These are phyloP conservation scores for Echites panduratus DNA, from an alignment of 257 asterid genomes.

Conservation along the genomic window DNA sequence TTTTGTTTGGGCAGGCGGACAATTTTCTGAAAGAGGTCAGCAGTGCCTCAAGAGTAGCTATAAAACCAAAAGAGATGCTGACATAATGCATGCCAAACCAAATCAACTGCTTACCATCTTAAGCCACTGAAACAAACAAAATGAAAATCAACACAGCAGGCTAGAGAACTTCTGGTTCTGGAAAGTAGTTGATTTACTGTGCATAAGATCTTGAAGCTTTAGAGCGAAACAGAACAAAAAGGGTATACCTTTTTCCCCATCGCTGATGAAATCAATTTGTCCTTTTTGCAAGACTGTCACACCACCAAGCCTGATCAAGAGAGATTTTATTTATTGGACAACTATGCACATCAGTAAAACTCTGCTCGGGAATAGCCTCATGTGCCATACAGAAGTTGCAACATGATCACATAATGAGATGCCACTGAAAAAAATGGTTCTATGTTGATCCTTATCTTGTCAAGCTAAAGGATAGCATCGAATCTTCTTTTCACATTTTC, in stretches of 20 bases:
- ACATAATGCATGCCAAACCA: background rate
- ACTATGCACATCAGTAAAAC: background rate
- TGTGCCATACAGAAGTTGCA: background rate
- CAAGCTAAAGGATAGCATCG: background rate
- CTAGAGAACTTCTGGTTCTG: conserved; percentile 2
- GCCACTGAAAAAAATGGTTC: background rate
- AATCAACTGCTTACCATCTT: background rate
- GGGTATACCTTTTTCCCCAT: conserved; percentile 67
- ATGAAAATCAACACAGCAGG: background rate
- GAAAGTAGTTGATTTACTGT: background rate
- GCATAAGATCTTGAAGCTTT: background rate
- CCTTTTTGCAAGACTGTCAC: conserved; percentile 86
- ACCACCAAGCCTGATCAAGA: conserved; percentile 62
- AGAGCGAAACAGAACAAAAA: conserved; percentile 10
- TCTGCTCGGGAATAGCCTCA: background rate
- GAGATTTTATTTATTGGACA: conserved; percentile 9
- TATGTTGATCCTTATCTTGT: background rate
- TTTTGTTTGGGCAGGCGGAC: background rate
- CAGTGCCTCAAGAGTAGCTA: background rate
- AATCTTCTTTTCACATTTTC: background rate
- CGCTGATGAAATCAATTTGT: conserved; percentile 63
- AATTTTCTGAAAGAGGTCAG: background rate
- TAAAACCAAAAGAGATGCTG: background rate
- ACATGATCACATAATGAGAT: background rate
- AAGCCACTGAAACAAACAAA: background rate